Evolutionary conservation across 2,329 filamentous ascomycete species (phyloP), one percentile per base, ranked within the genome.

Genomic region (Sarocladium kiliense): DNA sequence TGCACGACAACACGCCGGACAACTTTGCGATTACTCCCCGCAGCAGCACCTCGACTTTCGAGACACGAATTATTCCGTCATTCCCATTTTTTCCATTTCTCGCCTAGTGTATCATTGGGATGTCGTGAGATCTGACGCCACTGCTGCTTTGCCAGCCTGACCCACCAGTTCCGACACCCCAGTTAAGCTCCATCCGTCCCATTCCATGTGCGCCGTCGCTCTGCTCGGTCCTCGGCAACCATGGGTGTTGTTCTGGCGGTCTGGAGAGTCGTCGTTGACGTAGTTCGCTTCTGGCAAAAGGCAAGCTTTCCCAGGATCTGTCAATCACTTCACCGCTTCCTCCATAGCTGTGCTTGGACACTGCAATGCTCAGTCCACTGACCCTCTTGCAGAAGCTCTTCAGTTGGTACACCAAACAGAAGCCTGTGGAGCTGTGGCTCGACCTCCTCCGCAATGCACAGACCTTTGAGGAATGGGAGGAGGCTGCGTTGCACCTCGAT

Each of bases 391-490:
- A 93, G 89, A 87, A 83, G 75, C 72, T 90, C 53, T 73, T 81
- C 58, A 74, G 74, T 55, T 90, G 88, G 84, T 86, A 85, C 75
- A 80, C 73, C 55, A 78, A 79, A 59, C 87, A 82, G 68, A 86
- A 80, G 51, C 80, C 81, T 2, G 77, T 81, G 50, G 82, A 87
- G 60, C 73, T 84, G 55, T 86, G 89, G 73, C 77, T 87, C 42
- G 79, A 87, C 58, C 74, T 78, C 23, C 75, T 95, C 49, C 78
- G 77, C 54, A 79, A 83, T 57, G 88, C 90, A 18, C 77, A 83
- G 60, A 78, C 80, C 25, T 96, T 87, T 66, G 89, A 94, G 65
- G 87, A 94, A 66, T 97, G 91, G 91, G 87, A 93, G 66, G 85
- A 86, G 60, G 85, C 87, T n/a, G 90, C 91, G 1, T 81, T 88